Percentiles rank a stretch among this genome's conserved stretches.
Conservation (phyloP, 1,139 yeast species). For the Wickerhamomyces sp. region DNA sequence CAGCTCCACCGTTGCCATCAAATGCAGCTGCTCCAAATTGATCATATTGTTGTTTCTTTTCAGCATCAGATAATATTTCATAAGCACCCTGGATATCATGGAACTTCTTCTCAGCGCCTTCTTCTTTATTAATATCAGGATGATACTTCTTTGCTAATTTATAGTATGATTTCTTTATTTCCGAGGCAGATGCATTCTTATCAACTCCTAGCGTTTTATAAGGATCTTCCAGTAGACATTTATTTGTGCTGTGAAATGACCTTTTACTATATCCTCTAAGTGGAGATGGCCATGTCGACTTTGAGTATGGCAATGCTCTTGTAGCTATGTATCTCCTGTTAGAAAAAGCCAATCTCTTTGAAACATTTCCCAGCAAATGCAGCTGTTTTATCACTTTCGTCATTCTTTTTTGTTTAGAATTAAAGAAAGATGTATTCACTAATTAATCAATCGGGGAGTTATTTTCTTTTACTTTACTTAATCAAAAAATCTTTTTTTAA, state of each 20-base stretch:
- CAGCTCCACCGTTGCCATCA: slow-evolving; percentile 56
- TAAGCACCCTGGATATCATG: slow-evolving; percentile 94
- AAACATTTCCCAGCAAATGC: too few relatives aligned
- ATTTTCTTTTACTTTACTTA: too few relatives aligned
- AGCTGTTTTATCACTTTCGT: too few relatives aligned
- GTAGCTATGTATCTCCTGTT: too few relatives aligned
- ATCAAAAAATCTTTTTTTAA: too few relatives aligned
- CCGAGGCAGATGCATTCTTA: slow-evolving; percentile 66
- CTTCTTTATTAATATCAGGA: slow-evolving; percentile 94
- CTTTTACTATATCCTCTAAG: slow-evolving; percentile 2
- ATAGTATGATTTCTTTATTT: slow-evolving; percentile 91
- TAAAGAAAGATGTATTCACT: too few relatives aligned
- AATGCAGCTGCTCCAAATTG: slow-evolving; percentile 89
- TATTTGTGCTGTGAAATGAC: slow-evolving; percentile 19
- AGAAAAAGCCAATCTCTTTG: too few relatives aligned
- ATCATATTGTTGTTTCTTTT: slow-evolving; percentile 85
- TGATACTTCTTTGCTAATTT: slow-evolving; percentile 90
- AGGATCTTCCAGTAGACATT: slow-evolving; percentile 51
- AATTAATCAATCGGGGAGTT: too few relatives aligned
- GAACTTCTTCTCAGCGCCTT: slow-evolving; percentile 81
- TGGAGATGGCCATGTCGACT: background rate
- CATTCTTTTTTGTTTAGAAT: too few relatives aligned
- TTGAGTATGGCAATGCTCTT: background rate
- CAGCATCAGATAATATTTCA: slow-evolving; percentile 83
- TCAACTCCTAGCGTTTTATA: slow-evolving; percentile 79